phyloP scores from a whole-genome alignment of 805 yeast species.

The Candida nemodendra region DNA sequence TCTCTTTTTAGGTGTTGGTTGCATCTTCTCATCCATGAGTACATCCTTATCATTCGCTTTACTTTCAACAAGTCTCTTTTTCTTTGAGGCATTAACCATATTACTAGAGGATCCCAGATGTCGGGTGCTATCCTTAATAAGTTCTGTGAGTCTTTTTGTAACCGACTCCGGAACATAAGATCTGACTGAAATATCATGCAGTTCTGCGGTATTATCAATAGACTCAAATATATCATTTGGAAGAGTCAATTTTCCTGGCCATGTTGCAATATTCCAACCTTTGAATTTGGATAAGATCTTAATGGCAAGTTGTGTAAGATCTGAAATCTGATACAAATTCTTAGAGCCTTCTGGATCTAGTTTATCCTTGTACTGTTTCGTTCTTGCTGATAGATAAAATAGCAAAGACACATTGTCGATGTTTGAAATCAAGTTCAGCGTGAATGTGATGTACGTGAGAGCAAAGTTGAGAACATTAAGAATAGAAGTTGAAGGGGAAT shows the following conservation, averaged over 20 bases:
- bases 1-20: conserved; percentile 22
- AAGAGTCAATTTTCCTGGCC: conserved; percentile 75
- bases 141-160: conserved; percentile 35
- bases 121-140: conserved; percentile 27
- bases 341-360: conserved; percentile 19
- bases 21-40: conserved; percentile 31
- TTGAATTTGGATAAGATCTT: conserved; percentile 55
- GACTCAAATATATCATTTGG: conserved; percentile 71
- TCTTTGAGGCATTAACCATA: conserved; percentile 2
- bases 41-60: conserved; percentile 25
- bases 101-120: conserved; percentile 7
- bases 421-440: conserved; percentile 56
- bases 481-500: conserved; percentile 3
- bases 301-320: conserved; percentile 65
- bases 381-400: conserved; percentile 72
- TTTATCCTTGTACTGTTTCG: conserved; percentile 72
- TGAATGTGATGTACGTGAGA: conserved; percentile 58
- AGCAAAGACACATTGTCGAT: conserved; percentile 69
- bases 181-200: conserved; percentile 53
- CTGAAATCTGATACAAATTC: conserved; percentile 66
- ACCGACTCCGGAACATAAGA: conserved; percentile 54
- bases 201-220: conserved; percentile 54
- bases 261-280: conserved; percentile 71
- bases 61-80: background rate
- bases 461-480: conserved; percentile 53